Evolutionary conservation across 805 yeast species (phyloP), one percentile per base, ranked within the genome.

Genomic region (Cyberlindnera euphorbiae): DNA sequence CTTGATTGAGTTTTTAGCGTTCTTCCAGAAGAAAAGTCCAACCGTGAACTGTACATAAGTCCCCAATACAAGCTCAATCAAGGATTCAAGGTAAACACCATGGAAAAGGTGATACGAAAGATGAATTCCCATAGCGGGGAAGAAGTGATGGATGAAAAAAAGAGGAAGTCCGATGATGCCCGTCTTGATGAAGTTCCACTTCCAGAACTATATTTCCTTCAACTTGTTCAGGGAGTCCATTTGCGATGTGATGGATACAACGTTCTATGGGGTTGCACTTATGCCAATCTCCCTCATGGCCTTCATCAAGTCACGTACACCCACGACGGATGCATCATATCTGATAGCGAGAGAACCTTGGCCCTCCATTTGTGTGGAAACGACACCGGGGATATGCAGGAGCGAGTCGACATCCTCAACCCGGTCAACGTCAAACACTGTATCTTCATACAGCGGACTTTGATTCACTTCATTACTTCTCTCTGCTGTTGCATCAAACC

Each of bases 181-280:
- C 6, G 88, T 57, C 33, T 60, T 67, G 35, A 73, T 42, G 40
- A 83, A 74, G 40, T 69, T 78, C 8, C 56, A 44, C 40, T 68
- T 71, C 95, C 96, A 93, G 50, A 71, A 75, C 33, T 65, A 61
- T 30, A 85, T 79, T 44, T 90, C 97, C 47, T 79, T 76, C 8
- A 73, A 67, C 47, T 84, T 77, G 1, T 85, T 68, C 19, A 93
- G 64, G 2, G 83, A 57, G 26, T 73, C 77, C 27, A 90, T 54
- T 58, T 93, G 97, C 4, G 82, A 67, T 4, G 76, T 58, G 45
- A 75, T 76, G 54, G 82, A 85, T 5, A 79, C 53, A 33, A 52
- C 60, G 22, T 63, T 50, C 13, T 64, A 59, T 5, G 72, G 60
- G 3, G 64, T 46, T 8, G 82, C 86, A 26, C 70, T 72, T 39